Evolutionary conservation across 352 stramenopile genomes (phyloP), one percentile per base, ranked within the genome.

Genomic region (Albugo candida): DNA sequence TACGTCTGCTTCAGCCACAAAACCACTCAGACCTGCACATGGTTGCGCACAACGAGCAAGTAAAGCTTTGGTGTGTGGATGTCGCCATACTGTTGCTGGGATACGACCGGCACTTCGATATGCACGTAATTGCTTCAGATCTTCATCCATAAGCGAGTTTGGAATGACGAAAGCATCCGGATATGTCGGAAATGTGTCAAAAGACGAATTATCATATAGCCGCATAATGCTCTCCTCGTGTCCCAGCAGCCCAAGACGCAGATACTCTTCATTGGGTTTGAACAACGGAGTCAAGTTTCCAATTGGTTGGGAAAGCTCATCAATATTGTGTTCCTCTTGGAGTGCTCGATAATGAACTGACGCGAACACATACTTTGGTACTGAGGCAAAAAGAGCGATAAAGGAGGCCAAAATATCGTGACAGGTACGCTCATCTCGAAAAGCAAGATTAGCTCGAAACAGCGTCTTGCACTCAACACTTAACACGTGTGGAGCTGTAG

Each of bases 91-190:
- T 18, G 97, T 69, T 1, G 81, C 81, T 1, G 92, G 89, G 24
- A 98, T 80, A 14, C 94, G 83, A 54, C 87, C 87, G 42, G 93
- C 93, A 45, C 78, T 95, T 16, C 94, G 86, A 64, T 97, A 98
- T n/a, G 67, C 60, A 16, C 75, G 79, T 20, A 96, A 48, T 18
- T 84, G 70, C 1, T 64, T 60, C 18, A 97, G 52, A 44, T 96
- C 81, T 21, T 88, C 81, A 20, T 97, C 85, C 43, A 94, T 74
- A 14, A 98, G 62, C 6, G 83, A 80, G 0, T 80, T 76, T 13
- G 95, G 95, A 17, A 97, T 81, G 18, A 97, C 73, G 52, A 99
- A 83, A 6, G 79, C 69, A 1, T 72, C 73, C 1, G 95, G 95
- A 59, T 99, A 99, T 19, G 91, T 95, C 13, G 83, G 71, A 52